Evolutionary conservation across 768 basidiomycete genomes (phyloP).

Genomic region (Goffeauzyma gilvescens): DNA sequence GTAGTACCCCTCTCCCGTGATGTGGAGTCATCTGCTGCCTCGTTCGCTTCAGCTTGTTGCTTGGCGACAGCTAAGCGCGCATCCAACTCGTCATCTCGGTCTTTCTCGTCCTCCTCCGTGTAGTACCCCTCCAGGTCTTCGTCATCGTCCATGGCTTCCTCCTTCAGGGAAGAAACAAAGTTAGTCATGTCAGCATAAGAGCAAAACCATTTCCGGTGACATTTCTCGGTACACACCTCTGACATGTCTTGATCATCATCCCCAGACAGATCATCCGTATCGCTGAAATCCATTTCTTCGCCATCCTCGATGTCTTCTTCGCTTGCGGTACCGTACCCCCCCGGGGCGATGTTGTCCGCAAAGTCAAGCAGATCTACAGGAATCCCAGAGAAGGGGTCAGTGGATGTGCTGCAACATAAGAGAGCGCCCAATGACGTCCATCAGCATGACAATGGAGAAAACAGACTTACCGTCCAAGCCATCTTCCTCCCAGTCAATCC

Average conservation of each 20-base stretch:
- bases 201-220: not conserved
- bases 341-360: slow-evolving; percentile 25
- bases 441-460: slow-evolving; percentile 35
- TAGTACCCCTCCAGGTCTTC: slow-evolving; percentile 11
- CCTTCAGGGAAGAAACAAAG: no score
- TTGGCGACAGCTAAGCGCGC: no score
- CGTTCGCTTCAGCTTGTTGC: no score
- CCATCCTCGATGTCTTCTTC: slow-evolving; percentile 27
- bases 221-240: not conserved
- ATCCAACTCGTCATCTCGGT: slow-evolving; percentile 4
- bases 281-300: slow-evolving; percentile 18
- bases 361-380: slow-evolving; percentile 22
- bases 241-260: slow-evolving; percentile 18
- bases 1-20: not conserved
- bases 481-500: slow-evolving; percentile 44
- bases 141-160: slow-evolving; percentile 8
- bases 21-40: not conserved
- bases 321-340: slow-evolving; percentile 18
- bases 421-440: no score
- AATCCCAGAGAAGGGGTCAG: no score
- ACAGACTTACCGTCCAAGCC: slow-evolving; percentile 54
- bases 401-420: no score
- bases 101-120: slow-evolving; percentile 15
- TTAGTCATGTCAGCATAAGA: no score
- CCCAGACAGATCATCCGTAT: slow-evolving; percentile 34